A percentile compares a stretch with the other conserved stretches of the same genome.
Conservation (phyloP, 2,329 filamentous ascomycete species). For the Neocucurbitaria cava region DNA sequence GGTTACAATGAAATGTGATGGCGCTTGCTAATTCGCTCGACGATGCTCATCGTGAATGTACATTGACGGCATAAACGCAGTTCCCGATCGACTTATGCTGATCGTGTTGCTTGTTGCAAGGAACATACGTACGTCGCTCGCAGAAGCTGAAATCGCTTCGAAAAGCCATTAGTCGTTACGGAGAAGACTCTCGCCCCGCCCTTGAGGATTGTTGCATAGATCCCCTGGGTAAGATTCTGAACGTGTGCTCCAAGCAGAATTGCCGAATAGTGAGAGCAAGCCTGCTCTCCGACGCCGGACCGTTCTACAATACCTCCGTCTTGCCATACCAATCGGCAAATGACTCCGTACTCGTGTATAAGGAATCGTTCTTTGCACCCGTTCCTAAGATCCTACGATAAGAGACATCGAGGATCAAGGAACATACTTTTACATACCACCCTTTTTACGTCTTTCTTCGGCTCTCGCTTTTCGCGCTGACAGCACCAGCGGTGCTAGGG, state of each 20-base stretch:
- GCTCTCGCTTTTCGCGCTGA: constrained; percentile 84
- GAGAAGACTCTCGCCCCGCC: neutral
- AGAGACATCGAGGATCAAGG: constrained; percentile 31
- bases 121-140: constrained; percentile 7
- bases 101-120: constrained; percentile 5
- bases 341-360: constrained; percentile 28
- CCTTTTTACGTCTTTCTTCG: constrained; percentile 69
- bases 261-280: neutral
- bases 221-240: neutral
- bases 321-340: constrained; percentile 41
- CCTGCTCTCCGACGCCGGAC: neutral
- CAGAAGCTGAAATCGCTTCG: neutral
- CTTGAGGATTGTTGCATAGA: neutral
- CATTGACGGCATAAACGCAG: constrained; percentile 11
- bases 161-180: neutral
- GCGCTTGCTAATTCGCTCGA: constrained; percentile 18
- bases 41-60: constrained; percentile 8
- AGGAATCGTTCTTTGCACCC: constrained; percentile 22
- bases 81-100: constrained; percentile 17
- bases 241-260: neutral
- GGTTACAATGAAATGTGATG: constrained; percentile 8
- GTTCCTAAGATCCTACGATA: constrained; percentile 33
- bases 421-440: constrained; percentile 46
- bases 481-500: constrained; percentile 84
- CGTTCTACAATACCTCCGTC: constrained; percentile 13